Evolutionary conservation across 139 green algal genomes (phyloP), one percentile per base, ranked within the genome.

Genomic region (Ostreobium quekettii): DNA sequence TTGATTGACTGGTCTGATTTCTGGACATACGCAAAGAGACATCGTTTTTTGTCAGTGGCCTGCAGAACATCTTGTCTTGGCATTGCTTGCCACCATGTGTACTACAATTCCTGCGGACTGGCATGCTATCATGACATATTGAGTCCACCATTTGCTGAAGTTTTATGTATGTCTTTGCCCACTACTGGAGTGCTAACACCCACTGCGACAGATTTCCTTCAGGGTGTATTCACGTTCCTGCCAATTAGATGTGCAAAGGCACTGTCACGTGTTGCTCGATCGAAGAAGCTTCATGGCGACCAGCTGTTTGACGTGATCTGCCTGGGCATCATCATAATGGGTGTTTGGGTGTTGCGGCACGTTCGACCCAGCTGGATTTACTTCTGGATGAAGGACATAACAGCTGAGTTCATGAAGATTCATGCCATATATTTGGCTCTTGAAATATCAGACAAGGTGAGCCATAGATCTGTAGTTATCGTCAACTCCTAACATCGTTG

Each of bases 341-440:
- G 81, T 4, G 71, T 85, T 1, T n/a, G 65, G 0, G 77, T 85
- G 29, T 78, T 96, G 67, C 71, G 72, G 26, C 60, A 62, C n/a
- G 74, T 94, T 22, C 73, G 82, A 37, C 89, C 85, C 1, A 86
- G 90, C 1, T 79, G 80, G 24, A 86, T 95, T 57, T 96, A 95
- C 72, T 95, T 91, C 59, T 95, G 85, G 82, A 64, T 67, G 36
- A 80, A 85, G 71, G 82, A 89, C 58, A 64, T 86, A 7, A 87
- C 76, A 15, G 79, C 85, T 8, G 90, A 96, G 78, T 93, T 96
- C 53, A 74, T 96, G 19, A 95, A 96, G 79, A 89, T 96, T 59
- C 78, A 76, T 30, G 85, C 95, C 19, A 74, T 96, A 8, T 87
- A 87, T 47, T 87, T 76, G 19, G 83, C 86, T 0, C 75, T 96